Evolutionary conservation across 169 alveolate species (phyloP).

Genomic region (Plasmodium coatneyi): DNA sequence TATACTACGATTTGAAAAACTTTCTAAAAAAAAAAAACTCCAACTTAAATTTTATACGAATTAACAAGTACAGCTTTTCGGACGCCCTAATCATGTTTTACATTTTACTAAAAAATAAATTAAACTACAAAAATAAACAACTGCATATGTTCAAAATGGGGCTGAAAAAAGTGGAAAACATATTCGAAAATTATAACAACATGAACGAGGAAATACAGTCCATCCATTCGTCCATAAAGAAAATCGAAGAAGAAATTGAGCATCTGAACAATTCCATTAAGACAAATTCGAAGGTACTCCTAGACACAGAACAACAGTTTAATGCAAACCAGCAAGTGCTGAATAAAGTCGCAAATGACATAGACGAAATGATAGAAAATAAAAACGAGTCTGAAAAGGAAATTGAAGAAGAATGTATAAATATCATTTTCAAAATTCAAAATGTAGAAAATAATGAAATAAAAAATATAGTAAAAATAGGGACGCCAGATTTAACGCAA

Average conservation of each 20-base stretch:
- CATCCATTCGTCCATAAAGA: neutral
- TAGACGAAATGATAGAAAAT: conserved; percentile 62
- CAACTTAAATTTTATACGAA: conserved; percentile 19
- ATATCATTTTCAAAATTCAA: conserved; percentile 64
- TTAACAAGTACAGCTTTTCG: conserved; percentile 40
- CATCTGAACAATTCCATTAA: conserved; percentile 16
- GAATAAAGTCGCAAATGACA: conserved; percentile 31
- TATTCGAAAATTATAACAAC: conserved; percentile 45
- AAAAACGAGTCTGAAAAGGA: conserved; percentile 61
- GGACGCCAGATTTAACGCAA: conserved; percentile 18
- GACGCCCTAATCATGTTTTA: conserved; percentile 61
- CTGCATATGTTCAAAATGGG: conserved; percentile 64
- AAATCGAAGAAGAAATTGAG: conserved; percentile 2
- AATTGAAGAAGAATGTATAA: conserved; percentile 68
- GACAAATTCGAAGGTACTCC: conserved; percentile 4
- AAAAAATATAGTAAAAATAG: conserved; percentile 57
- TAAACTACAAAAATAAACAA: conserved; percentile 69
- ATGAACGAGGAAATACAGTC: conserved; percentile 51
- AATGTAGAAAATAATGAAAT: conserved; percentile 66
- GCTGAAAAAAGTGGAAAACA: conserved; percentile 40
- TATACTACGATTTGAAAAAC: conserved; percentile 45
- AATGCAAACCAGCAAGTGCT: conserved; percentile 26
- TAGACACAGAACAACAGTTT: conserved; percentile 27
- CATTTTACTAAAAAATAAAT: conserved; percentile 57
- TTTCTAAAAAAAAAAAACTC: conserved; percentile 6